A percentile compares a stretch with the other conserved stretches of the same genome.
phyloP scores from a whole-genome alignment of 2,329 filamentous ascomycete genomes.

The Aurifilum marmelostoma region DNA sequence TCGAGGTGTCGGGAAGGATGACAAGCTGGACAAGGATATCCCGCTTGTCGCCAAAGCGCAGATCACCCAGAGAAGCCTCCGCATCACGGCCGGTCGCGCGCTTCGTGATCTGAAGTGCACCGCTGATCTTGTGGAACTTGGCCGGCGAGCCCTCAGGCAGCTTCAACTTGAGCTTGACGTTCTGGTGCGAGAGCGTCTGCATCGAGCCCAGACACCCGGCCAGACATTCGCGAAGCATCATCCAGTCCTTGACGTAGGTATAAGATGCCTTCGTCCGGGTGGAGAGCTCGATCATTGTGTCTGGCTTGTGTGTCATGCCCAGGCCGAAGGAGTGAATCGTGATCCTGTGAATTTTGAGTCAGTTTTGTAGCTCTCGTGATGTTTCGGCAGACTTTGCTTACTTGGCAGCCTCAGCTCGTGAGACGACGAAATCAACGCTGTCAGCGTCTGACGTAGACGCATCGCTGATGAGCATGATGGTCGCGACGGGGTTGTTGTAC shows the following conservation, averaged over 20 bases:
- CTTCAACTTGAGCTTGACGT: constrained; percentile 92
- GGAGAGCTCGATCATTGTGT: constrained; percentile 97
- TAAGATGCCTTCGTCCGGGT: constrained; percentile 95
- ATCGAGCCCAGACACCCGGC: constrained; percentile 90
- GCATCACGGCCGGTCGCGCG: constrained; percentile 92
- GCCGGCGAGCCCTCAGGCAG: constrained; percentile 95
- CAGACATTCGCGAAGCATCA: constrained; percentile 97
- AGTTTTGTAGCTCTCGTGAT: constrained; percentile 26
- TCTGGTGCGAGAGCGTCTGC: constrained; percentile 96
- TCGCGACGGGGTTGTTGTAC: constrained; percentile 91
- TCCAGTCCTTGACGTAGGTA: constrained; percentile 99
- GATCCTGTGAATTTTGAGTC: constrained; percentile 60
- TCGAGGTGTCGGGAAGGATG: constrained; percentile 82
- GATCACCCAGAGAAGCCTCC: constrained; percentile 86
- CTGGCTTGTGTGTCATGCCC: constrained; percentile 95
- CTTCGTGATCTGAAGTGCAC: constrained; percentile 94
- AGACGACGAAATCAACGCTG: constrained; percentile 97
- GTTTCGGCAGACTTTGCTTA: constrained; percentile 49
- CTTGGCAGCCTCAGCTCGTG: constrained; percentile 95
- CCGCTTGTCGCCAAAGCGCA: constrained; percentile 91
- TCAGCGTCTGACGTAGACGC: constrained; percentile 93
- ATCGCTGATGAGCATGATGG: constrained; percentile 95
- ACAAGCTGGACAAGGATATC: constrained; percentile 94
- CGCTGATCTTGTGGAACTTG: constrained; percentile 98
- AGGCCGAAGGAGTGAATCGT: constrained; percentile 96